Percentiles rank a stretch among this genome's conserved stretches.
Conservation (phyloP, 805 yeast species). For the Pichia scutulata region DNA sequence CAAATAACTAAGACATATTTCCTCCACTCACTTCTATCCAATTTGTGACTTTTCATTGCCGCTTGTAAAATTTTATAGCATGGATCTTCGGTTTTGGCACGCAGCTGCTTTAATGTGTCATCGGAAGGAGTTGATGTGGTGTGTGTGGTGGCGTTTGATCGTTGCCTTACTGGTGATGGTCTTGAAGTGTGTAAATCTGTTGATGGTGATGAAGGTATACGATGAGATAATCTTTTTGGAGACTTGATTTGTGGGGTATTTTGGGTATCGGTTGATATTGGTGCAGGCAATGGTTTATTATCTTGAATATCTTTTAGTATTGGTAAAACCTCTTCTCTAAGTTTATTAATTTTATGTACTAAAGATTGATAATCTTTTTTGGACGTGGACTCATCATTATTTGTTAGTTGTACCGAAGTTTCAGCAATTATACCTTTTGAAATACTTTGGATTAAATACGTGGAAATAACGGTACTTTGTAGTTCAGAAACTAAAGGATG, state of each 20-base stretch:
- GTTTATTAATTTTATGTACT: constrained; percentile 44
- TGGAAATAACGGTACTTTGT: constrained; percentile 20
- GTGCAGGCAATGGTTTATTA: constrained; percentile 61
- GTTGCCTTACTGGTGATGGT: background rate
- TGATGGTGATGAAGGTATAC: background rate
- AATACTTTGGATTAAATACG: constrained; percentile 17
- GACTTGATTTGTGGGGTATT: background rate
- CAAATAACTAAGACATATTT: constrained; percentile 84
- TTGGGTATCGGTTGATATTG: constrained; percentile 23
- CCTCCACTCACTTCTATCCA: constrained; percentile 74
- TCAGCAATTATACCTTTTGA: constrained; percentile 20
- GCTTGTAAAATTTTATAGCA: constrained; percentile 81
- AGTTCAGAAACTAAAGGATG: constrained; percentile 22
- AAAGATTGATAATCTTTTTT: constrained; percentile 29
- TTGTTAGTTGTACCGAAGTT: constrained; percentile 5
- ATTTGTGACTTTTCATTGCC: constrained; percentile 78
- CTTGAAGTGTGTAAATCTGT: background rate
- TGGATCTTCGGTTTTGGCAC: constrained; percentile 87
- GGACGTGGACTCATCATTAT: background rate
- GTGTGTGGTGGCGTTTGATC: background rate
- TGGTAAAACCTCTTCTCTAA: constrained; percentile 60
- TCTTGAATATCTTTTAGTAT: constrained; percentile 56
- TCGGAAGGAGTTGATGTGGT: background rate
- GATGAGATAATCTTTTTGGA: background rate
- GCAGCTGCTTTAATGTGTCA: constrained; percentile 75